These are phyloP conservation scores for Lonicera japonica DNA, from an alignment of 129 eudicot species.

Conservation along the genomic window DNA sequence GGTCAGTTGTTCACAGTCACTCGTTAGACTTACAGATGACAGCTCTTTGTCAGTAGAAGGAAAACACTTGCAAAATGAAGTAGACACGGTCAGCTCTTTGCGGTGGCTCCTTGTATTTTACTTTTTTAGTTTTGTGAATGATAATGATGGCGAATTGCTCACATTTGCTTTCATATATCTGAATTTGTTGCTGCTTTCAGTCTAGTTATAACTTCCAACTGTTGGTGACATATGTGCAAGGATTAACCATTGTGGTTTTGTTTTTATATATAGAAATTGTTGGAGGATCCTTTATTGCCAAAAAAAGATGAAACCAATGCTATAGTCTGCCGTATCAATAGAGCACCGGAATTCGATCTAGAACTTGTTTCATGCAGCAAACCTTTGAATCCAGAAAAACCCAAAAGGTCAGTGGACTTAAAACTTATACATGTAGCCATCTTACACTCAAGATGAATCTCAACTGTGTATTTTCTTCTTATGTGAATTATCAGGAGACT, in stretches of 20 bases:
- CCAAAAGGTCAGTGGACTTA: constrained; percentile 42
- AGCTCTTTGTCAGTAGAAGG: constrained; percentile 7
- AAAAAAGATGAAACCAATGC: constrained; percentile 14
- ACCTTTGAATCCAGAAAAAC: constrained; percentile 27
- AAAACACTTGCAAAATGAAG: constrained; percentile 12
- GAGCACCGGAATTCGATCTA: constrained; percentile 9
- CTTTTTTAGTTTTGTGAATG: too few relatives aligned
- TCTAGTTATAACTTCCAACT: too few relatives aligned
- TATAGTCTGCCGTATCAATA: constrained; percentile 11
- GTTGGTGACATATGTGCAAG: neutral
- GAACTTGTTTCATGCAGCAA: constrained; percentile 18
- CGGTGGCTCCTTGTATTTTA: too few relatives aligned
- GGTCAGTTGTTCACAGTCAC: constrained; percentile 17
- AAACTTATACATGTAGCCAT: neutral
- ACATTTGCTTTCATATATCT: too few relatives aligned
- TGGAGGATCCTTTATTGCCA: constrained; percentile 11
- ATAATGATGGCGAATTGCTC: too few relatives aligned
- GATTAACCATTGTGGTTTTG: neutral
- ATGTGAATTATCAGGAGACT: constrained; percentile 49
- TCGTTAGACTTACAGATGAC: constrained; percentile 13
- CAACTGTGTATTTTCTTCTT: neutral
- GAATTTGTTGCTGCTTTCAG: too few relatives aligned
- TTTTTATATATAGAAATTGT: neutral
- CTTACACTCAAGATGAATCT: neutral
- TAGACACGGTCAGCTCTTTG: constrained; percentile 24